These are phyloP conservation scores for Bipolaris sorokiniana DNA, from an alignment of 2,329 filamentous ascomycete species.

Conservation along the genomic window DNA sequence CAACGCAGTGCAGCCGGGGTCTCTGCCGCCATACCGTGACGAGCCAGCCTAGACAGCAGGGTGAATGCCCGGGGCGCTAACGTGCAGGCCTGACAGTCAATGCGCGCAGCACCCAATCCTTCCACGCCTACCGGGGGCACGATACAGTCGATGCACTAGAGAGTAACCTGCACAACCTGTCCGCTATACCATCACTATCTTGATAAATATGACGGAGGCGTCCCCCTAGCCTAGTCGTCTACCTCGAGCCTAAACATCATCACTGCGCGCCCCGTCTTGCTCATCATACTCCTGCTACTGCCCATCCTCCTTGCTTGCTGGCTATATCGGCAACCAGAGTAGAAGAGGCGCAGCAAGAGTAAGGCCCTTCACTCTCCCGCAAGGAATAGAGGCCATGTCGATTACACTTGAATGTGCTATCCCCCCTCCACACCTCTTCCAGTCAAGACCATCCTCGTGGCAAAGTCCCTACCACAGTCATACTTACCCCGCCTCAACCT, in stretches of 20 bases:
- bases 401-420: constrained; percentile 44
- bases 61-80: constrained; percentile 38
- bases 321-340: constrained; percentile 18
- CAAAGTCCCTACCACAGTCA: constrained; percentile 34
- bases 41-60: constrained; percentile 23
- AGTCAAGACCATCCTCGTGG: constrained; percentile 36
- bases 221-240: constrained; percentile 24
- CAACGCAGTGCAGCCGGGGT: constrained; percentile 30
- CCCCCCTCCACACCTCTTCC: constrained; percentile 45
- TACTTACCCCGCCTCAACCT: constrained; percentile 33
- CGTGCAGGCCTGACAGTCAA: constrained; percentile 29
- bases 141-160: constrained; percentile 46
- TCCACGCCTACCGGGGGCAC: constrained; percentile 34
- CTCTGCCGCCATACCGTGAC: constrained; percentile 26
- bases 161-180: constrained; percentile 22
- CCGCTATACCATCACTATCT: constrained; percentile 24
- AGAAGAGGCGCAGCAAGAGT: constrained; percentile 25
- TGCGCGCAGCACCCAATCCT: constrained; percentile 31
- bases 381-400: constrained; percentile 38
- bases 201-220: constrained; percentile 34
- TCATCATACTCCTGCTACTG: constrained; percentile 15
- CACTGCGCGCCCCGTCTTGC: constrained; percentile 12
- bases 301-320: constrained; percentile 14
- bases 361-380: constrained; percentile 15
- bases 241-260: constrained; percentile 16